Evolutionary conservation across 1,139 yeast genomes (phyloP).

Genomic region (Debaryomycetaceae sp.): DNA sequence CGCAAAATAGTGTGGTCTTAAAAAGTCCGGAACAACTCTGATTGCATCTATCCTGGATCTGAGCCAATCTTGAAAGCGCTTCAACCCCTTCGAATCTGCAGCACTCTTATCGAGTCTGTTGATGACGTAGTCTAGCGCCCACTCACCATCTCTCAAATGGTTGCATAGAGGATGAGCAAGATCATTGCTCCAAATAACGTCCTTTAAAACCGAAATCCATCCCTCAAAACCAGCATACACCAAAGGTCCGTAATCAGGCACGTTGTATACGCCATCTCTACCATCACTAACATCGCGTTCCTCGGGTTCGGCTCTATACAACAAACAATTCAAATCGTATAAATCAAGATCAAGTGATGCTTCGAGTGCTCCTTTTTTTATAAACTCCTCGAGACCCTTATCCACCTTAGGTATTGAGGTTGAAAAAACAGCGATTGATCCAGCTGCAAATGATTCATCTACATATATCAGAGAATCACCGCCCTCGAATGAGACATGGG

Average conservation of each 20-base stretch:
- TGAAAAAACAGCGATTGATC: slow-evolving; percentile 80
- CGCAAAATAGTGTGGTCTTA: slow-evolving; percentile 85
- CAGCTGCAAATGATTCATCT: slow-evolving; percentile 66
- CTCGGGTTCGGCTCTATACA: slow-evolving; percentile 81
- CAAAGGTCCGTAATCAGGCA: slow-evolving; percentile 71
- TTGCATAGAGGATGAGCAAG: slow-evolving; percentile 80
- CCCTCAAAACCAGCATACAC: slow-evolving; percentile 93
- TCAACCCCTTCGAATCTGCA: slow-evolving; percentile 41
- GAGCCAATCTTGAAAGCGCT: slow-evolving; percentile 66
- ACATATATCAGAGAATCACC: slow-evolving; percentile 51
- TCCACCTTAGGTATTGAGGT: slow-evolving; percentile 64
- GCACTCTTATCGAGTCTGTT: slow-evolving; percentile 59
- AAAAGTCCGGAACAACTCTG: slow-evolving; percentile 66
- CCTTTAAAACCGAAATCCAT: slow-evolving; percentile 70
- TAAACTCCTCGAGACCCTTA: slow-evolving; percentile 54
- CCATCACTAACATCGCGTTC: slow-evolving; percentile 82
- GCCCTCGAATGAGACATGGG: slow-evolving; percentile 40
- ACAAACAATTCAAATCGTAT: slow-evolving; percentile 68
- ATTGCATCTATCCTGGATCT: slow-evolving; percentile 61
- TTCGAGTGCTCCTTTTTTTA: slow-evolving; percentile 69
- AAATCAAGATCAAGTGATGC: slow-evolving; percentile 62
- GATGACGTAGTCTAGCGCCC: slow-evolving; percentile 84
- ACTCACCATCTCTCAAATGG: slow-evolving; percentile 75
- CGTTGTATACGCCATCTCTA: slow-evolving; percentile 61
- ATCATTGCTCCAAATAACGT: slow-evolving; percentile 65